Conservation (phyloP, 2,329 filamentous ascomycete genomes). For the Raffaelea arxii region DNA sequence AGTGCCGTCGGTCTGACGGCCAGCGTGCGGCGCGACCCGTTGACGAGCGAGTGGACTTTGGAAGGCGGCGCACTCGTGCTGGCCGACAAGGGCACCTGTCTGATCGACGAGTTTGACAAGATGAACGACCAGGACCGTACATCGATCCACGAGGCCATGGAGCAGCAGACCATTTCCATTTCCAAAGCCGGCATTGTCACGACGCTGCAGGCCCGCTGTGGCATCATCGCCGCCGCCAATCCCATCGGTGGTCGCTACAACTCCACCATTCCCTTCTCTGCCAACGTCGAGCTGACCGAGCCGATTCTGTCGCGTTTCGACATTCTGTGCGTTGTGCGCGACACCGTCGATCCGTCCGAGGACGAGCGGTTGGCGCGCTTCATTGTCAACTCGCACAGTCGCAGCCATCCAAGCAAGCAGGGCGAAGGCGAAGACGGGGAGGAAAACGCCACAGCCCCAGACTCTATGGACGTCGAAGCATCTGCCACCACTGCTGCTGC, state of each 20-base stretch:
- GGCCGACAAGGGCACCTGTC: slow-evolving; percentile 85
- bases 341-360: slow-evolving; percentile 85
- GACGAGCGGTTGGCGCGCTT: slow-evolving; percentile 91
- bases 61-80: slow-evolving; percentile 93
- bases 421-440: slow-evolving; percentile 21
- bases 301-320: slow-evolving; percentile 97
- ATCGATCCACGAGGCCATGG: slow-evolving; percentile 99
- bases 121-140: slow-evolving; percentile 99
- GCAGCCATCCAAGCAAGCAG: slow-evolving; percentile 58
- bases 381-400: slow-evolving; percentile 87
- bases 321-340: slow-evolving; percentile 89
- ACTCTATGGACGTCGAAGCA: slow-evolving; percentile 55
- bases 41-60: slow-evolving; percentile 95
- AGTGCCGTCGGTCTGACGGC: slow-evolving; percentile 96
- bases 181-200: slow-evolving; percentile 98
- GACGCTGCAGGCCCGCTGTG: slow-evolving; percentile 88
- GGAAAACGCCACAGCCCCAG: slow-evolving; percentile 19
- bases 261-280: slow-evolving; percentile 86
- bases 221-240: slow-evolving; percentile 93
- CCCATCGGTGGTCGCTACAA: slow-evolving; percentile 96
- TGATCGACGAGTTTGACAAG: slow-evolving; percentile 99
- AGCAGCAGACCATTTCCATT: slow-evolving; percentile 98
- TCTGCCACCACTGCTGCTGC: slow-evolving; percentile 28
- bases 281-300: slow-evolving; percentile 95
- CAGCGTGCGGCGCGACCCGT: slow-evolving; percentile 85